phyloP scores from a whole-genome alignment of 805 yeast species.

The Candida ascalaphidarum region DNA sequence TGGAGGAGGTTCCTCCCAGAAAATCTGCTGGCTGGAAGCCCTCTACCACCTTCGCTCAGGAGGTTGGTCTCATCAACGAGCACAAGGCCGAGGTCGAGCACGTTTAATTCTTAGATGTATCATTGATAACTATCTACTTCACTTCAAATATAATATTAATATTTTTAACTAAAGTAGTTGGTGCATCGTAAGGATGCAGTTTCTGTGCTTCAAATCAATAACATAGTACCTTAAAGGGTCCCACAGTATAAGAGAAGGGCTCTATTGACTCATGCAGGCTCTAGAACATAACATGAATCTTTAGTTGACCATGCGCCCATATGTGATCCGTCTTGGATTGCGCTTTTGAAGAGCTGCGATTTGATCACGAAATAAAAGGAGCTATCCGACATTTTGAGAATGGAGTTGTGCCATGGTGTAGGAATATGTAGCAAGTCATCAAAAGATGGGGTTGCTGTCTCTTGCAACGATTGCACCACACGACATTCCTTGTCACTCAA shows the following conservation, averaged over 20 bases:
- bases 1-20: conserved; percentile 15
- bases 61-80: conserved; percentile 26
- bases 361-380: conserved; percentile 16
- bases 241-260: too few species aligned
- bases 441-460: conserved; percentile 27
- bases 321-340: conserved; percentile 5
- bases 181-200: too few species aligned
- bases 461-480: conserved; percentile 38
- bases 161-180: too few species aligned
- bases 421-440: conserved; percentile 55
- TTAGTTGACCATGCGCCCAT: neutral
- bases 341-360: conserved; percentile 10
- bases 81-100: conserved; percentile 20
- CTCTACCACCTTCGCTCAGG: conserved; percentile 19
- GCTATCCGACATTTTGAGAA: conserved; percentile 33
- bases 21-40: conserved; percentile 26
- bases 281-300: too few species aligned
- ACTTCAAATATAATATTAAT: too few species aligned
- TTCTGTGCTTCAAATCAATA: too few species aligned
- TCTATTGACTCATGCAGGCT: too few species aligned
- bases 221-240: too few species aligned
- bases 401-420: conserved; percentile 59
- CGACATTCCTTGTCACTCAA: conserved; percentile 36
- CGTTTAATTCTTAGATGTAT: conserved; percentile 12
- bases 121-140: too few species aligned